These are phyloP conservation scores for Sporothrix dimorphospora DNA, from an alignment of 2,329 filamentous ascomycete genomes.

Conservation along the genomic window DNA sequence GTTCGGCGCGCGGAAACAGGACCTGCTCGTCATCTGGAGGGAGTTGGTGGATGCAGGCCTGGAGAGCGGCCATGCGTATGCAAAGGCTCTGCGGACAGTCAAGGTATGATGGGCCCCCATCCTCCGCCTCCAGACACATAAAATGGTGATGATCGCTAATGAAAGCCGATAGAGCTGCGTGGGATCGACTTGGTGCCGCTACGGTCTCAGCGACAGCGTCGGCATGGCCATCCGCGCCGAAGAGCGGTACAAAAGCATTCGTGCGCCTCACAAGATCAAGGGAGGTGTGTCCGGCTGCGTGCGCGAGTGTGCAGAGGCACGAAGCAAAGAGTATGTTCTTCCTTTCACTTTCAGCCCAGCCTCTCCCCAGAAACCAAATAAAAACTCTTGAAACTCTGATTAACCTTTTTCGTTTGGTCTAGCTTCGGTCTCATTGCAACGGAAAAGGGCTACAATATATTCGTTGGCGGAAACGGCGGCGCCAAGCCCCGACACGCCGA, in stretches of 20 bases:
- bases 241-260: conserved; percentile 88
- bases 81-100: conserved; percentile 84
- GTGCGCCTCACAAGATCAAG: conserved; percentile 89
- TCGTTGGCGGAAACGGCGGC: conserved; percentile 86
- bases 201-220: conserved; percentile 85
- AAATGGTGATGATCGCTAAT: background rate
- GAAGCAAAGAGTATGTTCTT: conserved; percentile 76
- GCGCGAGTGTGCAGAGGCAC: conserved; percentile 89
- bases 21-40: conserved; percentile 80
- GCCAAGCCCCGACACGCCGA: conserved; percentile 82
- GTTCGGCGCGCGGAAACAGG: conserved; percentile 88
- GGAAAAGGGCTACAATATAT: conserved; percentile 92
- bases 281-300: conserved; percentile 89
- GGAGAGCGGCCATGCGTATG: conserved; percentile 90
- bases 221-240: conserved; percentile 87
- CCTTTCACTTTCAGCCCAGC: too few relatives aligned
- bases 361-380: too few relatives aligned
- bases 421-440: conserved; percentile 90
- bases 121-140: too few relatives aligned
- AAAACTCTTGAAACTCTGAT: too few relatives aligned
- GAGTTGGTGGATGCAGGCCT: conserved; percentile 80
- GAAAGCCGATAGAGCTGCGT: conserved; percentile 67
- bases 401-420: too few relatives aligned
- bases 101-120: conserved; percentile 50
- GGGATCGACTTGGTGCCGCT: conserved; percentile 88